Base-by-base conservation (phyloP, 2,329 filamentous ascomycete genomes). In the Lachnellula arida region DNA sequence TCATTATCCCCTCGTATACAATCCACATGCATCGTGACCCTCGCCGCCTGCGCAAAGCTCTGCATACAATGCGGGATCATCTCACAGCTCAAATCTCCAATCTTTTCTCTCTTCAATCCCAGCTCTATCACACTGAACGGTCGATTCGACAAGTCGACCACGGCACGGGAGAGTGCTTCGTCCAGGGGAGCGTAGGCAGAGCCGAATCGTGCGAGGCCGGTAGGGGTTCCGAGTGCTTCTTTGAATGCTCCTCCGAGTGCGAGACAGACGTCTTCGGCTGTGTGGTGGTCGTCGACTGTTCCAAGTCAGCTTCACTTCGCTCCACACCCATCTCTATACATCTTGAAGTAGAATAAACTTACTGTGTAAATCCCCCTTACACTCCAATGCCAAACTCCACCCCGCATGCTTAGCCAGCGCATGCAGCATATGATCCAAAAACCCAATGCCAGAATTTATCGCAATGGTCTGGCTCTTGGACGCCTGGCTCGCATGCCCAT, bases 341-440 rank as follows among this genome's bases (percentile, higher is more conserved):
- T 12, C 9, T 32, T 11, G 28, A 32, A 32, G 28, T 32, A 32
- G n/a, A 53, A 17, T 46, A 46, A 56, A 80, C 84, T 63, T 75
- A 93, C 89, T 96, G 78, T 96, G 89, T 52, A 97, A 76, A 75
- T 99, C 94, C 53, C 94, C 94, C 72, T 87, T 82, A 74, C 91
- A 95, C 62, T 84, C 79, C 55, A 99, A 78, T 34, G 85, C 85
- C 65, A 99, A 75, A 76, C 88, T 94, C 94, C 93, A 97, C 60
- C 94, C 93, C 5, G 89, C 86, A 75, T 99, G 94, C 76, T 99
- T 97, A 50, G 94, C 89, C 54, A 97, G 81, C 5, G 94, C 94
- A 74, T 99, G 94, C 50, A 97, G 81, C 93, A 99, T 97, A 78
- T 99, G 94, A 76, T 99, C 94, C 55, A 99, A 80, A 75, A 99